Evolutionary conservation across 2,329 filamentous ascomycete genomes (phyloP), one percentile per base, ranked within the genome.

Genomic region (Fusarium scirpi): DNA sequence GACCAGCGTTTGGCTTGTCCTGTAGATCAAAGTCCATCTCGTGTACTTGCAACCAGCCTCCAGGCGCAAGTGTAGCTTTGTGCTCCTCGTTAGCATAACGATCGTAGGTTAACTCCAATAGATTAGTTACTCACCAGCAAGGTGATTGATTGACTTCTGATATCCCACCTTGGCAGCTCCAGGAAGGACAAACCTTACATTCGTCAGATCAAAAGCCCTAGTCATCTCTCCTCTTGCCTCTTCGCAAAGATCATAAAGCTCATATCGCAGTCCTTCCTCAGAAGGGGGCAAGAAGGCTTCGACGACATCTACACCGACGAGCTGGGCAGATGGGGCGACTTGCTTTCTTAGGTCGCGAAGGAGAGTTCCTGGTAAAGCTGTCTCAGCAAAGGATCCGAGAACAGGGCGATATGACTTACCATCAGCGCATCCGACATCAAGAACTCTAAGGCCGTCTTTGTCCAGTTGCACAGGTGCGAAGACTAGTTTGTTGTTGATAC

Each of bases 381-480:
- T 12, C 3, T 32, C n/a, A 43, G 16, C 2, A 3, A 8, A 2
- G n/a, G 1, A 10, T 3, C 6, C 15, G 10, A 1, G 4, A 5
- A 1, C 5, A 12, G 24, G 3, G 8, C 1, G 1, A 10, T 8
- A 2, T 27, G 3, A n/a, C 32, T 25, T 12, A 62, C 56, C 66
- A 18, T 70, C 56, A 15, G 67, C 67, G 24, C 66, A 70, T 12
- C 67, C 67, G 4, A 67, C 61, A 5, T 70, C 66, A 0, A 67
- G 48, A 12, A 70, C 15, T 11, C 6, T 62, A 8, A 69, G 15
- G 4, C 41, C 52, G 18, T 54, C 20, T 40, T 52, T 58, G 6
- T 58, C 20, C 2, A 52, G 15, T 7, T 34, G 30, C 9, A 70
- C 13, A 0, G 53, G 66, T 2, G 56, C 62, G 16, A 70, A 70